phyloP scores from a whole-genome alignment of 495 filamentous ascomycete species.

The Tuber aestivum region DNA sequence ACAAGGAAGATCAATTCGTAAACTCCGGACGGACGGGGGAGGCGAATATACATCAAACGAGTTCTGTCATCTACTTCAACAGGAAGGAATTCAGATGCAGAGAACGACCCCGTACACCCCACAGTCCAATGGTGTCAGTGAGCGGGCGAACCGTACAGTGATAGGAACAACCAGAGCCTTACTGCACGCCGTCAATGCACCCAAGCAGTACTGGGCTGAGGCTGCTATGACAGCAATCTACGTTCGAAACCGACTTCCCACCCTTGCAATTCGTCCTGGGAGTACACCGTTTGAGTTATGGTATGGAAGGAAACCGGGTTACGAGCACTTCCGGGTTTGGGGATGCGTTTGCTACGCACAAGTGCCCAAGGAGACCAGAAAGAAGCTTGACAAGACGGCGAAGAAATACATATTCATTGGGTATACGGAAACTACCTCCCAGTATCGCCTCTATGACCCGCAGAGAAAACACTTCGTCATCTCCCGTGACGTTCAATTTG shows the following conservation, averaged over 20 bases:
- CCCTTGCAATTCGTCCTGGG: too few species aligned
- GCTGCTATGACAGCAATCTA: background rate
- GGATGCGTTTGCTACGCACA: too few species aligned
- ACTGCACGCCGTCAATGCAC: background rate
- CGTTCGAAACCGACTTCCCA: background rate
- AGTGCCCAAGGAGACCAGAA: too few species aligned
- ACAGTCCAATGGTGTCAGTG: conserved; percentile 7
- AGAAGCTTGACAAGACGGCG: too few species aligned
- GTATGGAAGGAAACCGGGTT: too few species aligned
- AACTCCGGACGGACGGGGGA: conserved; percentile 1
- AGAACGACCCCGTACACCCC: background rate
- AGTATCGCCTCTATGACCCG: too few species aligned
- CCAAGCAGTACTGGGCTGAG: background rate
- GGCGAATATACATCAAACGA: conserved; percentile 2
- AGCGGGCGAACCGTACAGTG: conserved; percentile 1
- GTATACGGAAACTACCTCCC: too few species aligned
- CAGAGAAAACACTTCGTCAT: too few species aligned
- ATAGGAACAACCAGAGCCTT: background rate
- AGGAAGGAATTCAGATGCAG: background rate
- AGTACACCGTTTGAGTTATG: too few species aligned
- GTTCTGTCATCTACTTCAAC: background rate
- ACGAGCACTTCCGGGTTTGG: too few species aligned
- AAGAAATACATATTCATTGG: too few species aligned
- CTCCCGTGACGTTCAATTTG: too few species aligned
- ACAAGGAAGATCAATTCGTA: background rate